Base-by-base conservation (phyloP, 2,329 filamentous ascomycete species). In the Diaporthe vaccinii region DNA sequence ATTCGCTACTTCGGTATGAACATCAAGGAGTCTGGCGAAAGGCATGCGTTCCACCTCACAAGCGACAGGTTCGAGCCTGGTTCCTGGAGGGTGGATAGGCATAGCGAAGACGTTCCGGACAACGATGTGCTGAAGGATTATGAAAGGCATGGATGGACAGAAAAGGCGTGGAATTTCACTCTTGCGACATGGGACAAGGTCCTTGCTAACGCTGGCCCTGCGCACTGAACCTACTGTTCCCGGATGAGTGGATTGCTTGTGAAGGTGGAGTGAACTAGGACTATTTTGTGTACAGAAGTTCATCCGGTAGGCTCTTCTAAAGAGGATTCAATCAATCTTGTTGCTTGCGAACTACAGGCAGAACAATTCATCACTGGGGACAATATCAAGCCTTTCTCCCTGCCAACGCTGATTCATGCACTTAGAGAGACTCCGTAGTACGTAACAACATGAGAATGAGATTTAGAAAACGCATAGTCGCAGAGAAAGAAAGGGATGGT, bases 21-120 rank as follows among this genome's bases (percentile, higher is more conserved):
- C 12, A 71, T 78, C 1, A 77, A 75, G 17, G 80, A 82, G 62
- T 76, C 78, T 44, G 81, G 81, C 2, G 82, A 82, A 76, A 78
- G 82, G 28, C 78, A 82, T 31, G 77, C 79, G 3, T 83, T 77
- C 65, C 74, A 78, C 14, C 76, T 82, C 0, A 82, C 81, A 22
- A 81, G 78, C 55, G 76, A 74, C 5, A 74, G 20, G 22, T 79
- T 77, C 51, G 39, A 49, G 31, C 31, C 41, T 36, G 75, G 76
- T 10, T 61, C 69, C 12, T 72, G 69, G 69, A 39, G 55, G 25
- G 3, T 61, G 3, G 57, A 49, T 61, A 58, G 68, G 3, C 55
- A 59, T 34, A 61, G 44, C 22, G 15, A 72, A 6, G n/a, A 36
- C 9, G 55, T 72, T 4, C 55, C 55, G 25, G 69, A 72, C 57